Base-by-base conservation (phyloP, 148 eudicot species). In the Persicaria maculosa region DNA sequence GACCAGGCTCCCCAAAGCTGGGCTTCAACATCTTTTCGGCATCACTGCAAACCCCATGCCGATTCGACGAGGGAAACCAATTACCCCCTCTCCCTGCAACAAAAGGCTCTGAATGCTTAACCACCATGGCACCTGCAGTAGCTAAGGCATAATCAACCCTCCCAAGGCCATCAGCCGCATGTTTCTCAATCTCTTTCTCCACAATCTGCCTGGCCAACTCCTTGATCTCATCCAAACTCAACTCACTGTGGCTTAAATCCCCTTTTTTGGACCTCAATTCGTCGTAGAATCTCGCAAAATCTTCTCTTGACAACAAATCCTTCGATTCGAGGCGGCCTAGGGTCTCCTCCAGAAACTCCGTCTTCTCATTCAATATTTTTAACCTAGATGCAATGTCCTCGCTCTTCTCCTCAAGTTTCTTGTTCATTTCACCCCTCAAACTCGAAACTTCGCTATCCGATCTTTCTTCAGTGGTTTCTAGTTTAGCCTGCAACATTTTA, bases 161-260 rank as follows among this genome's bases (percentile, higher is more conserved):
- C 22, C 97, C 99, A 46, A 95, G 79, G 47, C 99, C 99, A 84
- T 95, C 99, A 17, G 97, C 93, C 11, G 94, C 88, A 71, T 87
- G 97, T 74, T 80, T 92, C 47, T 86, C 91, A 46, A 95, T 87
- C 77, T 95, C 99, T 20, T 77, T 86, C 87, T 78, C 85, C 11
- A 95, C 92, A 4, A 95, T 75, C 78, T 88, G 85, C 83, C 83
- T 85, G 0, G 97, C 97, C 72, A 90, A 71, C 4, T 47, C 84
- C 81, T 84, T 79, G 9, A 95, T 78, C 76, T 88, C 94, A 79
- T 95, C 94, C 74, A 84, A 78, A 73, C 76, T 82, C 79, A 83
- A 59, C 22, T 82, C 86, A 16, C 58, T 80, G 80, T 83, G 1
- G 92, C 97, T 72, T 85, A 71, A 9, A 59, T 83, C 79, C 83